Evolutionary conservation across 2,329 filamentous ascomycete genomes (phyloP), one percentile per base, ranked within the genome.

Genomic region (Plenodomus lindquistii): DNA sequence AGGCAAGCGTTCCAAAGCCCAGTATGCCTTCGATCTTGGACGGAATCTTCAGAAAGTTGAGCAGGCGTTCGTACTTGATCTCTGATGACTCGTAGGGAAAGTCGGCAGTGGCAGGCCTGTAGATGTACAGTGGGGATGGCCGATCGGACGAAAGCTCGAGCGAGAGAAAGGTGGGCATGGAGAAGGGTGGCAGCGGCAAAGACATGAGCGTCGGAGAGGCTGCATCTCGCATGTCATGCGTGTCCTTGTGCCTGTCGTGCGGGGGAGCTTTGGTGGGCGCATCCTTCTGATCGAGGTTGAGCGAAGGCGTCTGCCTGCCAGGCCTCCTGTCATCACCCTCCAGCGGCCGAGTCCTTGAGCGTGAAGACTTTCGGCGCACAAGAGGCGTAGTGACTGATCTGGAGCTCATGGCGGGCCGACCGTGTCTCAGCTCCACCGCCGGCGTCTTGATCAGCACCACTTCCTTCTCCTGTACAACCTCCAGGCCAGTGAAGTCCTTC

Each of bases 21-120:
- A 99, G 81, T 0, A 92, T 87, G 38, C 87, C 83, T 73, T 99
- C 94, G 4, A 99, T 79, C 52, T 88, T 89, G 0, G 85, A 82
- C 0, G 93, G 91, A 3, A 99, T 76, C 20, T 91, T 78, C 5
- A 99, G 74, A 52, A 97, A 95, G 68, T 97, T 97, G 57, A 90
- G 82, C 11, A 99, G 79, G 34, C 95, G 85, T 69, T 97, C 91
- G 50, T 97, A 88, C 69, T 97, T 97, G 63, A 96, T 83, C 22
- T 87, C 87, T 18, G 90, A 93, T 3, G 92, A 96, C 71, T 99
- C 94, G 72, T 97, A 97, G 0, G 91, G 91, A 19, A 83, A 83
- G 52, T 86, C 83, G 8, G 52, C 71, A 78, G 34, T 74, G 75
- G 4, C 70, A 4, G 83, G 78, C 10, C 81, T 80, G 60, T 86